These are phyloP conservation scores for Bipolaris bicolor DNA, from an alignment of 2,329 filamentous ascomycete genomes.

Conservation along the genomic window DNA sequence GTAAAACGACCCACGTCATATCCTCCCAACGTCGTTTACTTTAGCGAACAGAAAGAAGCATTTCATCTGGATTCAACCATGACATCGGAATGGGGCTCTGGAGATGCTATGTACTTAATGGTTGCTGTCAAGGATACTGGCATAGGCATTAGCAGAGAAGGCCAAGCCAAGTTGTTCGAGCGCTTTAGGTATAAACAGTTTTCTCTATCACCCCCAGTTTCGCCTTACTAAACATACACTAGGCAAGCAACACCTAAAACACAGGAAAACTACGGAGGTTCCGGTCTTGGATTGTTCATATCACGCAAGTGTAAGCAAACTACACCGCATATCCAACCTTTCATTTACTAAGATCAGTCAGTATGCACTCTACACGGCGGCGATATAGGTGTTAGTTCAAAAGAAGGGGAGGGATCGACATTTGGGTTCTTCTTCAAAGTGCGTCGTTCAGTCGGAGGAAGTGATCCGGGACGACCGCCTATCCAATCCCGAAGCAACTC, in stretches of 20 bases:
- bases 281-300: slow-evolving; percentile 48
- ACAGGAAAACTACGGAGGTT: slow-evolving; percentile 52
- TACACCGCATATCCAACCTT: too few relatives aligned
- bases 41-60: slow-evolving; percentile 43
- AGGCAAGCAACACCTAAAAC: slow-evolving; percentile 50
- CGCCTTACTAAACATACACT: background rate
- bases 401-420: slow-evolving; percentile 45
- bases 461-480: slow-evolving; percentile 33
- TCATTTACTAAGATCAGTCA: slow-evolving; percentile 4
- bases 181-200: slow-evolving; percentile 45
- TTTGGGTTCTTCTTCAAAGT: slow-evolving; percentile 50
- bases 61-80: slow-evolving; percentile 52
- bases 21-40: slow-evolving; percentile 54
- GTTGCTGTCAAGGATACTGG: slow-evolving; percentile 53
- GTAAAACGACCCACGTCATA: slow-evolving; percentile 48
- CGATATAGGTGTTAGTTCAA: slow-evolving; percentile 47
- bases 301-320: slow-evolving; percentile 42
- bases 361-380: slow-evolving; percentile 48
- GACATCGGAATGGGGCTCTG: slow-evolving; percentile 51
- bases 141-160: slow-evolving; percentile 51
- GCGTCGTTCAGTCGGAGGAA: slow-evolving; percentile 30
- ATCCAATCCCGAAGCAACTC: slow-evolving; percentile 35
- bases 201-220: background rate
- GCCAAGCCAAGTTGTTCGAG: slow-evolving; percentile 52
- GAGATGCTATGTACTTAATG: slow-evolving; percentile 51